These are phyloP conservation scores for Pulveroboletus frians DNA, from an alignment of 768 basidiomycete species.

Conservation along the genomic window DNA sequence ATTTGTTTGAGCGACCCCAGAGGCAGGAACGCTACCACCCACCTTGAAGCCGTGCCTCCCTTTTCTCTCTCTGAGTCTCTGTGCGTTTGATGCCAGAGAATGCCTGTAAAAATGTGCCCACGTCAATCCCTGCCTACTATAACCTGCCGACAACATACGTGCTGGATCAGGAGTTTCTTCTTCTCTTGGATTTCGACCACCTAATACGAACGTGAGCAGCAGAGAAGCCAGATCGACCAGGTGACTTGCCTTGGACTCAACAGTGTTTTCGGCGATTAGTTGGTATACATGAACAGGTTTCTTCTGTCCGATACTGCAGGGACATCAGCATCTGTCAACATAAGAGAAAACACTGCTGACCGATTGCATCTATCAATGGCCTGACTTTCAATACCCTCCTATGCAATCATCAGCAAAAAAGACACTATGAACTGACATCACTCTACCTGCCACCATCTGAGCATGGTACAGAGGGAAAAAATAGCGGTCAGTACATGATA, in stretches of 20 bases:
- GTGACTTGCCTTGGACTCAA: constrained; percentile 71
- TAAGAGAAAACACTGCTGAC: constrained; percentile 23
- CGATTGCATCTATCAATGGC: constrained; percentile 79
- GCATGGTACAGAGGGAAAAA: constrained; percentile 1
- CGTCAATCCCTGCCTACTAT: neutral
- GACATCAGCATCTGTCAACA: constrained; percentile 3
- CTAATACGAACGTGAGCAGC: constrained; percentile 26
- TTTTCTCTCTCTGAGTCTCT: constrained; percentile 71
- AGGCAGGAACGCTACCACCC: constrained; percentile 7
- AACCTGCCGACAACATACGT: constrained; percentile 38
- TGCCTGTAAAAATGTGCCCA: constrained; percentile 43
- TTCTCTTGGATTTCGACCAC: constrained; percentile 82
- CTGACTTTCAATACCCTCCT: constrained; percentile 82
- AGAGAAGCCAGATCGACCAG: neutral
- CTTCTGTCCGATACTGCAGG: constrained; percentile 65
- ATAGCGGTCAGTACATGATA: constrained; percentile 11
- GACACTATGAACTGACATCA: constrained; percentile 1
- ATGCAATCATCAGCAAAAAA: constrained; percentile 10
- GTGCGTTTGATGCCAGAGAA: constrained; percentile 77
- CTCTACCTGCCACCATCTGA: constrained; percentile 72
- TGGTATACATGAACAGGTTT: constrained; percentile 85
- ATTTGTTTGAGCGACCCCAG: neutral
- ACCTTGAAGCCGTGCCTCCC: constrained; percentile 82
- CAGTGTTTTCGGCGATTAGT: constrained; percentile 83
- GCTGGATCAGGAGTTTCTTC: constrained; percentile 74